Conservation (phyloP, 75 land plant species). For the Cunninghamia lanceolata region DNA sequence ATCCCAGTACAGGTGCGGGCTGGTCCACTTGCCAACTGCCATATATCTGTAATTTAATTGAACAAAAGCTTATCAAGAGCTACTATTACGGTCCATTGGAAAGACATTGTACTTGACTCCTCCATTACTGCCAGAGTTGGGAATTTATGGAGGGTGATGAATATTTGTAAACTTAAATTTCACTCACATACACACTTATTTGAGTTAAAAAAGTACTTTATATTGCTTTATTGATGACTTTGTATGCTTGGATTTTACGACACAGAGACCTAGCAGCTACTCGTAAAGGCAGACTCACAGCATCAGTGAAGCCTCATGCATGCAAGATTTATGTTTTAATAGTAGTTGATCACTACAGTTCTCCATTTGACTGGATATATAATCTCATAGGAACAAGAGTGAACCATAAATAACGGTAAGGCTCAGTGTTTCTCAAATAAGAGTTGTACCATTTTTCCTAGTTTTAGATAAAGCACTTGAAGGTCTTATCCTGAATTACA, state of each 20-base stretch:
- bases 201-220: background rate
- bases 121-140: constrained; percentile 10
- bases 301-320: constrained; percentile 15
- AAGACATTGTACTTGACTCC: constrained; percentile 22
- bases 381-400: no score
- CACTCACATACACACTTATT: background rate
- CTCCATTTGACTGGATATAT: constrained; percentile 6
- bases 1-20: constrained; percentile 36
- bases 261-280: background rate
- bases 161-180: background rate
- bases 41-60: no score
- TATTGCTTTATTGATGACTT: background rate
- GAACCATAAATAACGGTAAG: no score
- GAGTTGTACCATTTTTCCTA: no score
- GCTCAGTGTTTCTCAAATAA: no score
- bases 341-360: background rate
- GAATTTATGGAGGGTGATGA: constrained; percentile 14
- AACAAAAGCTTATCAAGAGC: background rate
- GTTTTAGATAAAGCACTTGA: no score
- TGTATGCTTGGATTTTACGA: background rate
- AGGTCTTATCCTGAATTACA: background rate
- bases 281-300: constrained; percentile 12
- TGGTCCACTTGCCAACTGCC: constrained; percentile 30
- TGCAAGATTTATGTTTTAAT: constrained; percentile 27
- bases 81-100: constrained; percentile 23